These are phyloP conservation scores for Citrus trifoliata DNA, from an alignment of 345 rosid species.

Conservation along the genomic window DNA sequence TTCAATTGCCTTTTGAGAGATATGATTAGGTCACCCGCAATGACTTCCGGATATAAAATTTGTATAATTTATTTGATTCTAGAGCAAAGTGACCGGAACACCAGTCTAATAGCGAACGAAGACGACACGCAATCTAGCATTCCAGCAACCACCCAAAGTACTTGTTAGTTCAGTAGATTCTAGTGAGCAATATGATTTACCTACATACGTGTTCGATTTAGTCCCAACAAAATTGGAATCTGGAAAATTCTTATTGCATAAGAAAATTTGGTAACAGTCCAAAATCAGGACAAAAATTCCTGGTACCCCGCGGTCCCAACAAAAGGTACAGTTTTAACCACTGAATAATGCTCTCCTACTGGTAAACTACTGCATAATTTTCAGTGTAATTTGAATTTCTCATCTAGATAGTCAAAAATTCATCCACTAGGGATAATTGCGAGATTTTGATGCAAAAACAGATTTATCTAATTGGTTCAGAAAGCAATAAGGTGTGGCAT, in stretches of 20 bases:
- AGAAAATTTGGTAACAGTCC: neutral
- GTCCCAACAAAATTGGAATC: neutral
- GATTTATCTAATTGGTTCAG: neutral
- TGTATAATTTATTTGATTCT: neutral
- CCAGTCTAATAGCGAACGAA: neutral
- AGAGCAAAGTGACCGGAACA: neutral
- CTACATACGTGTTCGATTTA: too few species aligned
- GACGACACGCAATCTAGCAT: neutral
- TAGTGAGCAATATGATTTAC: neutral
- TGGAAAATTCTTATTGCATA: neutral
- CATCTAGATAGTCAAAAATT: constrained; percentile 2
- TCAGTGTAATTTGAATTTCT: constrained; percentile 1
- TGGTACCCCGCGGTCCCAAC: neutral
- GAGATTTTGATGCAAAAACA: neutral
- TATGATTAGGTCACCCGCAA: constrained; percentile 24
- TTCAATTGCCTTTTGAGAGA: neutral
- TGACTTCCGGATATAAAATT: neutral
- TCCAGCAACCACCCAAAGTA: neutral
- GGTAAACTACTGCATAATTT: neutral
- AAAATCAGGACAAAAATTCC: constrained; percentile 1
- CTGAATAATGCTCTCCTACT: constrained; percentile 5
- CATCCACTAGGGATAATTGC: neutral
- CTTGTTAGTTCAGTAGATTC: neutral
- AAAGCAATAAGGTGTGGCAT: neutral
- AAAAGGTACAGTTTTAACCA: neutral